A percentile compares a stretch with the other conserved stretches of the same genome.
Evolutionary conservation across 768 basidiomycete genomes (phyloP).

Genomic region (Suillus cothurnatus): DNA sequence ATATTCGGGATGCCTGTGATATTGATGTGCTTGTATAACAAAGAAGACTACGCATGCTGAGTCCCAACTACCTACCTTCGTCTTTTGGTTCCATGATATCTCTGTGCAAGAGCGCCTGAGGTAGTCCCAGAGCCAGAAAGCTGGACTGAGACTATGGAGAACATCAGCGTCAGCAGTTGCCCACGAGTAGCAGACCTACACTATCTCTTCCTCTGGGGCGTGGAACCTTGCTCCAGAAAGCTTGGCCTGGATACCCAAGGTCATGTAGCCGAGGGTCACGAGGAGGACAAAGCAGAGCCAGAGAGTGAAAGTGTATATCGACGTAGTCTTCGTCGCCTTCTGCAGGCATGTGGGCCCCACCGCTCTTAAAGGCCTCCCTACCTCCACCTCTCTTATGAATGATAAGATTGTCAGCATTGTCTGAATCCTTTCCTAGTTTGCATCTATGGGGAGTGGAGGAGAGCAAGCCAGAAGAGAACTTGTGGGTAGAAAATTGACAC

Average conservation of each 20-base stretch:
- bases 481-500: slow-evolving; percentile 75
- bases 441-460: slow-evolving; percentile 41
- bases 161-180: background rate
- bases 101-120: slow-evolving; percentile 87
- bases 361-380: slow-evolving; percentile 60
- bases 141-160: slow-evolving; percentile 79
- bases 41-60: slow-evolving; percentile 62
- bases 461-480: slow-evolving; percentile 60
- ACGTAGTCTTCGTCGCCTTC: slow-evolving; percentile 60
- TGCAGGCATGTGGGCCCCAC: slow-evolving; percentile 54
- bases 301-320: slow-evolving; percentile 61
- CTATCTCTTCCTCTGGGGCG: slow-evolving; percentile 93
- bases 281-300: slow-evolving; percentile 77
- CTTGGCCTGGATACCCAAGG: slow-evolving; percentile 58
- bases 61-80: slow-evolving; percentile 52
- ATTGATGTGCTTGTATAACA: slow-evolving; percentile 42
- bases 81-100: slow-evolving; percentile 48
- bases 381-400: slow-evolving; percentile 71
- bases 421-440: slow-evolving; percentile 33
- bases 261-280: slow-evolving; percentile 74
- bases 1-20: background rate
- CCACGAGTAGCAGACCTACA: slow-evolving; percentile 58
- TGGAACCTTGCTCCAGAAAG: slow-evolving; percentile 55
- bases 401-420: slow-evolving; percentile 26
- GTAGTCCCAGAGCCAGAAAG: slow-evolving; percentile 99